phyloP scores from a whole-genome alignment of 495 filamentous ascomycete species.

The Lepraria neglecta region DNA sequence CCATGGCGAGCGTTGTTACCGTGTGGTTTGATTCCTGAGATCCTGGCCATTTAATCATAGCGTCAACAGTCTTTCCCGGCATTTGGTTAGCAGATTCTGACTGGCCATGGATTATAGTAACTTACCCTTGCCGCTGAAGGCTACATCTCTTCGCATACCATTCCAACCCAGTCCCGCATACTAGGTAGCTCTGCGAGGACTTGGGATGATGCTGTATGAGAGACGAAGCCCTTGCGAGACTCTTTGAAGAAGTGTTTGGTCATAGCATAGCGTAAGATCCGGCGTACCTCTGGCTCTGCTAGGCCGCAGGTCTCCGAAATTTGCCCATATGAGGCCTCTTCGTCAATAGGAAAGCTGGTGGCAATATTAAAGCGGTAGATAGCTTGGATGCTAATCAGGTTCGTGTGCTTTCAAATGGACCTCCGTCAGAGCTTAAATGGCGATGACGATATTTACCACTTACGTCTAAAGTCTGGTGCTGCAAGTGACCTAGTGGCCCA shows the following conservation, averaged over 20 bases:
- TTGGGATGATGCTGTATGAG: constrained; percentile 21
- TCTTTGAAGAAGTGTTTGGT: constrained; percentile 23
- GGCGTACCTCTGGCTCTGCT: constrained; percentile 5
- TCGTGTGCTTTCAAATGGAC: too few species aligned
- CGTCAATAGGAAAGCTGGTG: constrained; percentile 6
- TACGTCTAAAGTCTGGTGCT: too few species aligned
- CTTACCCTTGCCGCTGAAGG: too few species aligned
- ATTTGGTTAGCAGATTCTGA: too few species aligned
- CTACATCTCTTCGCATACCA: constrained; percentile 48
- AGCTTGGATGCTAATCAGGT: constrained; percentile 5
- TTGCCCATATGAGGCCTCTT: constrained; percentile 14
- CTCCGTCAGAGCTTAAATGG: too few species aligned
- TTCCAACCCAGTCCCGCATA: constrained; percentile 46
- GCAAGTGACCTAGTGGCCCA: neutral
- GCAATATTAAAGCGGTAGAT: constrained; percentile 20
- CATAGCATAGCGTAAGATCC: constrained; percentile 24
- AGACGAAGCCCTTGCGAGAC: constrained; percentile 11
- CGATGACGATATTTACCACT: too few species aligned
- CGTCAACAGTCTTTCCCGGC: constrained; percentile 12
- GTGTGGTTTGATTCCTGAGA: constrained; percentile 10
- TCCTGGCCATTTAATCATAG: constrained; percentile 10
- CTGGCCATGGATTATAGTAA: too few species aligned
- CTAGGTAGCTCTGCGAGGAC: constrained; percentile 34
- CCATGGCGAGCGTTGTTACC: too few species aligned
- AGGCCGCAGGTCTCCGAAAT: constrained; percentile 8